Conservation (phyloP, 345 rosid genomes). For the Aurinia saxatilis region DNA sequence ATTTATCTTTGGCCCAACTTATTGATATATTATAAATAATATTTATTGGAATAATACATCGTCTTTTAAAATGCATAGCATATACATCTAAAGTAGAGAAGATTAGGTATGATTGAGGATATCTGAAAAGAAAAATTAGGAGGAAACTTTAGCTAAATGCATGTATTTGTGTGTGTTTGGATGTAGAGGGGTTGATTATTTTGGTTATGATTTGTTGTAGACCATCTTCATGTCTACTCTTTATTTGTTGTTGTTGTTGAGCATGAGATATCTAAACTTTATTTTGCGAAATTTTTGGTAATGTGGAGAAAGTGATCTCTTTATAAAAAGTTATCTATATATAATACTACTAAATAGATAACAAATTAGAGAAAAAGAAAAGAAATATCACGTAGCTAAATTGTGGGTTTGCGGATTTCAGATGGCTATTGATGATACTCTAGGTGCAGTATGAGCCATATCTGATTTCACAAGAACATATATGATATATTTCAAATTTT, state of each 20-base stretch:
- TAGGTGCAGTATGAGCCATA: not conserved
- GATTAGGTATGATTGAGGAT: conserved; percentile 32
- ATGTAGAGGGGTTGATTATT: conserved; percentile 34
- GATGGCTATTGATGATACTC: not conserved
- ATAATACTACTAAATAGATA: too few species aligned
- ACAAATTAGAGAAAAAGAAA: not conserved
- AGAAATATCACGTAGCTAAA: not conserved
- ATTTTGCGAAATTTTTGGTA: not conserved
- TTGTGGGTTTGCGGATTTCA: not conserved
- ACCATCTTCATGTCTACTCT: conserved; percentile 23
- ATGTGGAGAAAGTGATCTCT: conserved; percentile 1
- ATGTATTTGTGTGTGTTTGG: conserved; percentile 27
- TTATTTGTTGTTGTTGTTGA: conserved; percentile 20
- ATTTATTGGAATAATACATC: not conserved
- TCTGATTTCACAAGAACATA: conserved; percentile 1
- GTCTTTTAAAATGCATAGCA: not conserved
- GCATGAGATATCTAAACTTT: conserved; percentile 11
- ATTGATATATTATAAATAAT: not conserved
- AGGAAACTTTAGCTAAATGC: conserved; percentile 34
- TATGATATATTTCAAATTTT: not conserved
- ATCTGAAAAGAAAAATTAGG: not conserved
- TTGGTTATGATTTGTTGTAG: conserved; percentile 32
- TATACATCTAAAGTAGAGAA: conserved; percentile 11
- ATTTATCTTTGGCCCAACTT: too few species aligned
- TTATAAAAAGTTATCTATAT: too few species aligned